A percentile compares a stretch with the other conserved stretches of the same genome.
Evolutionary conservation across 2,329 filamentous ascomycete species (phyloP).

Genomic region (Talaromyces sp.): DNA sequence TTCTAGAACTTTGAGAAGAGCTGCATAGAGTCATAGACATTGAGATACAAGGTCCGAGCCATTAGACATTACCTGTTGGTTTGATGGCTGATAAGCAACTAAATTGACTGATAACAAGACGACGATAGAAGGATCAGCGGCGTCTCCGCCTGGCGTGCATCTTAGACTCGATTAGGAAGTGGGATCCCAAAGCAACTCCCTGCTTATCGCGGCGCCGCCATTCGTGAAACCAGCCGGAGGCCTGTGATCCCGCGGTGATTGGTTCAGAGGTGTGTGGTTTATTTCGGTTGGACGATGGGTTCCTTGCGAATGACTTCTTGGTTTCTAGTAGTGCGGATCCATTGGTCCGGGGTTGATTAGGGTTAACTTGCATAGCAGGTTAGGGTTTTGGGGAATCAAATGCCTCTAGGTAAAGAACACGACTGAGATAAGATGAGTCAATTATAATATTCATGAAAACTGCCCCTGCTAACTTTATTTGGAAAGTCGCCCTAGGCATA

Average conservation of each 20-base stretch:
- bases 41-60: neutral
- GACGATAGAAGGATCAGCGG: neutral
- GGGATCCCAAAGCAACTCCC: neutral
- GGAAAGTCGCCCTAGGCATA: too few species aligned
- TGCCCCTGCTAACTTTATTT: neutral
- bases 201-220: slow-evolving; percentile 3
- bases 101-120: neutral
- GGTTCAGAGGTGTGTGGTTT: neutral
- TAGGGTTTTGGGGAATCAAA: neutral
- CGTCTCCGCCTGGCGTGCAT: neutral
- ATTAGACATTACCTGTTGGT: neutral
- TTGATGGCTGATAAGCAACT: neutral
- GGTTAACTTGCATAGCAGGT: neutral
- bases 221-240: neutral
- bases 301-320: neutral
- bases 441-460: neutral
- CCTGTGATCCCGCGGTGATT: neutral
- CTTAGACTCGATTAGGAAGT: slow-evolving; percentile 4
- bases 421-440: neutral
- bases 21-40: neutral
- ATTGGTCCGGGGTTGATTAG: neutral
- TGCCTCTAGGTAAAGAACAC: neutral
- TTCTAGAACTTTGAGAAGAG: too few species aligned
- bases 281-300: neutral
- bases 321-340: neutral